Conservation (phyloP, 192 early-diverging fungal species). For the Kappamyces sp. region DNA sequence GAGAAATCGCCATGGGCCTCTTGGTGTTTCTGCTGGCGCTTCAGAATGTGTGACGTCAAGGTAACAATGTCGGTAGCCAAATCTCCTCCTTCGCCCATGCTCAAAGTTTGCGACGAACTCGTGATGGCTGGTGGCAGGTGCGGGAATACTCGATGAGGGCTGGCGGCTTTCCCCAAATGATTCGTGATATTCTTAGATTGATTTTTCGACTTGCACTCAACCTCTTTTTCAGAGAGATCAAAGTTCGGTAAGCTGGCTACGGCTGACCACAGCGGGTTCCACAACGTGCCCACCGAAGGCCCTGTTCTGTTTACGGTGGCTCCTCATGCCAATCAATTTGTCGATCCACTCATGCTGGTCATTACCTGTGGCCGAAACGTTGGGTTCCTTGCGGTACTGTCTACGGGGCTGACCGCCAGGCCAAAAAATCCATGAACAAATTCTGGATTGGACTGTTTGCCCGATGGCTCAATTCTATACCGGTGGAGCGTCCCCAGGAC, state of each 20-base stretch:
- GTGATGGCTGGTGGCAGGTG: too few species aligned
- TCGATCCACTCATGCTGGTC: constrained; percentile 88
- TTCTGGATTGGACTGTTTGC: constrained; percentile 78
- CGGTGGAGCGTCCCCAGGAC: constrained; percentile 91
- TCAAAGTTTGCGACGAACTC: too few species aligned
- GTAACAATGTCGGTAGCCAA: constrained; percentile 86
- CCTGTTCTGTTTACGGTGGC: constrained; percentile 88
- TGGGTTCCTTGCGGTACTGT: constrained; percentile 26
- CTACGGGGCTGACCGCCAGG: constrained; percentile 40
- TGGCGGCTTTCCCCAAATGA: too few species aligned
- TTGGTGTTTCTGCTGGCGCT: constrained; percentile 76
- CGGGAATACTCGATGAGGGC: too few species aligned
- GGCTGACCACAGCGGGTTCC: constrained; percentile 70
- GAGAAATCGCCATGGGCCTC: constrained; percentile 93
- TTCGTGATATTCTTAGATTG: not conserved
- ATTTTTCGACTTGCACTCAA: constrained; percentile 22
- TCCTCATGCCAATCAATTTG: constrained; percentile 67
- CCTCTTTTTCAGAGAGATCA: constrained; percentile 77
- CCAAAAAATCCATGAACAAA: constrained; percentile 84
- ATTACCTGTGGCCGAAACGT: constrained; percentile 62
- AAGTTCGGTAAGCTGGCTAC: too few species aligned
- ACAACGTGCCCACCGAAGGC: constrained; percentile 75
- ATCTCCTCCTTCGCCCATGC: constrained; percentile 36
- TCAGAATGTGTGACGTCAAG: constrained; percentile 86
- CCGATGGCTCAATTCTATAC: constrained; percentile 71